phyloP scores from a whole-genome alignment of 1,284 basidiomycete genomes.

The Caloboletus firmus region DNA sequence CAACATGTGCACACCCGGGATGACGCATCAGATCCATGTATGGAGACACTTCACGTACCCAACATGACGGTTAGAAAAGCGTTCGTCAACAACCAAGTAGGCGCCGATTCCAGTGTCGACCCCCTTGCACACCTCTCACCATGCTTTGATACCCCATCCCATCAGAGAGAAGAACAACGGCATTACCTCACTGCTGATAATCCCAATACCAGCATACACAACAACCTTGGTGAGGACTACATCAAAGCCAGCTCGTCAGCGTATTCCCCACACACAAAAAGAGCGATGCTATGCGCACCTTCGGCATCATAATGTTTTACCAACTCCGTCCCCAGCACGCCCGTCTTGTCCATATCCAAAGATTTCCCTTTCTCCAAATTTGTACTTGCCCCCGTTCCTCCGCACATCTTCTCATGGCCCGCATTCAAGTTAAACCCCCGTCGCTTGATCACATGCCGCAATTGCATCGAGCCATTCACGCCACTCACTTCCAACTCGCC shows the following conservation, averaged over 20 bases:
- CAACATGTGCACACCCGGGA: neutral
- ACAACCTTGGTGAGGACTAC: constrained; percentile 88
- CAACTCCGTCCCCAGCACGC: constrained; percentile 35
- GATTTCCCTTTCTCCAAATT: constrained; percentile 6
- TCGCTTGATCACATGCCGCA: constrained; percentile 24
- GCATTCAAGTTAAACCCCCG: constrained; percentile 4
- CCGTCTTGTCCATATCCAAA: constrained; percentile 24
- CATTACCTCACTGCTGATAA: constrained; percentile 60
- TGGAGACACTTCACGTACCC: neutral
- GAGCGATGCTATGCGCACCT: constrained; percentile 53
- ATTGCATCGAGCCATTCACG: constrained; percentile 23
- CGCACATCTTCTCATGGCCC: neutral
- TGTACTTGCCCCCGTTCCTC: neutral
- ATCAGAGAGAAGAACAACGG: constrained; percentile 70
- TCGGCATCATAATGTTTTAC: constrained; percentile 79
- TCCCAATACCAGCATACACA: constrained; percentile 85
- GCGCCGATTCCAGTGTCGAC: neutral
- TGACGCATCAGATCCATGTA: no score
- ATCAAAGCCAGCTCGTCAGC: constrained; percentile 1
- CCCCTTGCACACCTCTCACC: constrained; percentile 14
- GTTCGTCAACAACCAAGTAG: neutral
- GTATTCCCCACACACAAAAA: neutral
- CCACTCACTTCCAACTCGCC: constrained; percentile 39
- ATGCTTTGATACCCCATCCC: constrained; percentile 58
- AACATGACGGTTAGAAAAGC: neutral